These are phyloP conservation scores for Francoa sonchifolia DNA, from an alignment of 441 rosid species.

Conservation along the genomic window DNA sequence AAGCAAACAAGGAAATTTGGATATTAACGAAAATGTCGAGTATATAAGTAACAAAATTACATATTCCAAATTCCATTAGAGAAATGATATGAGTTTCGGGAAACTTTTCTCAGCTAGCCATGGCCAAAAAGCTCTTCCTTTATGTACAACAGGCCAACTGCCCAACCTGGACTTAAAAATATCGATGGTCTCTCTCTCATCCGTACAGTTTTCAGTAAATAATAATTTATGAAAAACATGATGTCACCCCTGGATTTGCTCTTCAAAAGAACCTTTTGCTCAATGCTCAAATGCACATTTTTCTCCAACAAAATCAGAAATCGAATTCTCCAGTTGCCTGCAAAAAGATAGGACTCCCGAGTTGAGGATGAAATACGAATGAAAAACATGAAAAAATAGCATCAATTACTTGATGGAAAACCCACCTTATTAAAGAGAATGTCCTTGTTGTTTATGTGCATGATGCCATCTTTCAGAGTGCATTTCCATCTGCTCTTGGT, in stretches of 20 bases:
- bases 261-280: slow-evolving; percentile 12
- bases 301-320: slow-evolving; percentile 46
- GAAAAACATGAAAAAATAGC: neutral
- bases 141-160: slow-evolving; percentile 63
- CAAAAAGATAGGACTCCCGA: slow-evolving; percentile 2
- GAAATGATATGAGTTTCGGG: slow-evolving; percentile 14
- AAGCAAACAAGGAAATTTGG: slow-evolving; percentile 1
- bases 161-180: slow-evolving; percentile 16
- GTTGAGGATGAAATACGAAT: neutral
- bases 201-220: slow-evolving; percentile 21
- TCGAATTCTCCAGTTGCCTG: slow-evolving; percentile 98
- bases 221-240: slow-evolving; percentile 15
- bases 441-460: slow-evolving; percentile 92
- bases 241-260: slow-evolving; percentile 18
- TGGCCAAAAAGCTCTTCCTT: slow-evolving; percentile 24
- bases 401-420: neutral
- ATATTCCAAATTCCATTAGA: slow-evolving; percentile 18
- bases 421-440: slow-evolving; percentile 87
- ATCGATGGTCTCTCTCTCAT: slow-evolving; percentile 13
- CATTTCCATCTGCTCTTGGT: slow-evolving; percentile 98
- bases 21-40: slow-evolving; percentile 8
- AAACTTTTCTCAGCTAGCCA: slow-evolving; percentile 21
- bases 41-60: too few species aligned
- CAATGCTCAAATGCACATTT: slow-evolving; percentile 4
- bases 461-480: slow-evolving; percentile 84